Percentiles rank a stretch among this genome's conserved stretches.
These are phyloP conservation scores for Penicilliopsis zonata DNA, from an alignment of 495 filamentous ascomycete genomes.

Conservation along the genomic window DNA sequence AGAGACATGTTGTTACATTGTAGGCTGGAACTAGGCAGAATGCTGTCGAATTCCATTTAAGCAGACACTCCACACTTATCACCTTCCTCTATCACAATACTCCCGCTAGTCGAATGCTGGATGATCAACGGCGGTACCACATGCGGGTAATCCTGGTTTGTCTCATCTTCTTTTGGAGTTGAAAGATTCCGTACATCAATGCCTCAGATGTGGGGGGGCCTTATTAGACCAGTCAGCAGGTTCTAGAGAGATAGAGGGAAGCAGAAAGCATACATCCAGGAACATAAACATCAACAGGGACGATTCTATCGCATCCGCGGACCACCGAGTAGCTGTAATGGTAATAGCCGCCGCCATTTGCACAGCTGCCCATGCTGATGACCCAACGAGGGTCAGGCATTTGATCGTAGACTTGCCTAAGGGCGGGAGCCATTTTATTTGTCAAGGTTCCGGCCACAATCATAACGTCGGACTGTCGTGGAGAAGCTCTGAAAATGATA, in stretches of 20 bases:
- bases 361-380: constrained; percentile 87
- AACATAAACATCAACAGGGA: constrained; percentile 95
- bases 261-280: constrained; percentile 53
- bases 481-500: constrained; percentile 94
- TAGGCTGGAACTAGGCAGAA: too few relatives aligned
- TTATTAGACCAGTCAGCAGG: constrained; percentile 14
- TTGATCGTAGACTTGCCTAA: constrained; percentile 94
- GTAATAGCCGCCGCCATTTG: constrained; percentile 94
- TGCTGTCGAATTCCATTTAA: background rate
- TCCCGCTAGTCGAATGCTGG: too few relatives aligned
- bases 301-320: constrained; percentile 85
- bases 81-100: too few relatives aligned
- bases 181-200: constrained; percentile 89
- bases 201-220: constrained; percentile 81
- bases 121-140: constrained; percentile 36
- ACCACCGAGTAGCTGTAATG: constrained; percentile 93
- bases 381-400: constrained; percentile 98
- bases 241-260: constrained; percentile 1
- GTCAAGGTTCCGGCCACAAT: constrained; percentile 93
- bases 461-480: constrained; percentile 95
- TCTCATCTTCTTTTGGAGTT: constrained; percentile 88
- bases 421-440: constrained; percentile 95
- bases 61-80: too few relatives aligned
- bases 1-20: too few relatives aligned
- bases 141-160: constrained; percentile 51